phyloP scores from a whole-genome alignment of 345 rosid genomes.

The Brassica juncea region DNA sequence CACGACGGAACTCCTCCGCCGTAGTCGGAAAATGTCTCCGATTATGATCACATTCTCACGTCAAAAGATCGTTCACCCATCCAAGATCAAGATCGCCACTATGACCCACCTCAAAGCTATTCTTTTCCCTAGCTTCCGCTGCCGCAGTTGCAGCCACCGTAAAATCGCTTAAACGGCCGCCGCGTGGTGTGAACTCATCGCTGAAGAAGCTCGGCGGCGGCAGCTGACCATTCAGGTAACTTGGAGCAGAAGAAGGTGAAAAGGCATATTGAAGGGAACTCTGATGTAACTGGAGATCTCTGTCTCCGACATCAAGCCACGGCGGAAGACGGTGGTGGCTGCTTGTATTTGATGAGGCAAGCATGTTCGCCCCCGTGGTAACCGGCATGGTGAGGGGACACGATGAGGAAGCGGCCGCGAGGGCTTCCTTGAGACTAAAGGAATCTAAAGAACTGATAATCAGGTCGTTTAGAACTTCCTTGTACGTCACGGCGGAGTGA shows the following conservation, averaged over 20 bases:
- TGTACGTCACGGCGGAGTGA: conserved; percentile 6
- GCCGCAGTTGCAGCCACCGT: conserved; percentile 24
- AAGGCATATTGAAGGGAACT: conserved; percentile 40
- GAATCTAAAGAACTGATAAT: conserved; percentile 53
- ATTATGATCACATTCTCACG: conserved; percentile 34
- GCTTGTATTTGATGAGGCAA: conserved; percentile 7
- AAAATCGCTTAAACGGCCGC: conserved; percentile 21
- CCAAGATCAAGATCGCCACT: conserved; percentile 71
- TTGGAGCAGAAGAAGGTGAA: conserved; percentile 65
- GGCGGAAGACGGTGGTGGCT: conserved; percentile 35
- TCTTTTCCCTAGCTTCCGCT: conserved; percentile 23
- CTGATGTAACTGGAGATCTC: conserved; percentile 39
- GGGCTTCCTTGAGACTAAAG: conserved; percentile 48
- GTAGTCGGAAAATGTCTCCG: neutral
- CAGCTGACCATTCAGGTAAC: conserved; percentile 14
- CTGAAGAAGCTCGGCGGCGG: conserved; percentile 22
- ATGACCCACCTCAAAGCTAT: conserved; percentile 28
- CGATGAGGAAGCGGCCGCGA: conserved; percentile 5
- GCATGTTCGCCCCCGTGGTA: conserved; percentile 34
- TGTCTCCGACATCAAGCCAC: conserved; percentile 52
- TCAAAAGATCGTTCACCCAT: conserved; percentile 91
- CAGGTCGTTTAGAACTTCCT: conserved; percentile 54
- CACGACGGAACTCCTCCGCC: conserved; percentile 16
- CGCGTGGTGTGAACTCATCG: conserved; percentile 29
- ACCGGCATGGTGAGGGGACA: conserved; percentile 26